These are phyloP conservation scores for Lichenothelia convexa DNA, from an alignment of 495 filamentous ascomycete genomes.

Conservation along the genomic window DNA sequence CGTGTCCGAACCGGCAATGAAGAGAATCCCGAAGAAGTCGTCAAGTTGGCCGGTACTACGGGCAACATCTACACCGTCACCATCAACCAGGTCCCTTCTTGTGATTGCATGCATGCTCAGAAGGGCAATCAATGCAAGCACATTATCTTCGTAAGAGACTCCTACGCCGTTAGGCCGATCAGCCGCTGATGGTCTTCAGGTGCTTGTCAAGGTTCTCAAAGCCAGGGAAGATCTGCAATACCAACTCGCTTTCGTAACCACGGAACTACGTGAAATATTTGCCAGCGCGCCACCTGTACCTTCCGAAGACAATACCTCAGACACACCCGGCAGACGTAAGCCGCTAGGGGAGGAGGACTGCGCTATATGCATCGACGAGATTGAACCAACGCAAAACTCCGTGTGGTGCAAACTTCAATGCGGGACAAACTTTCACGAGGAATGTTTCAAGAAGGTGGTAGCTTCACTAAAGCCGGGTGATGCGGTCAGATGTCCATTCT, in stretches of 20 bases:
- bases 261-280: conserved; percentile 47
- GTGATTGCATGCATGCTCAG: conserved; percentile 45
- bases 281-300: conserved; percentile 29
- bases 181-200: no score
- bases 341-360: conserved; percentile 57
- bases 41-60: conserved; percentile 55
- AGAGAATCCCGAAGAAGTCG: conserved; percentile 29
- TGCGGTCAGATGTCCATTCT: conserved; percentile 50
- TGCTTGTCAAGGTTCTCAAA: conserved; percentile 46
- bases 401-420: conserved; percentile 59
- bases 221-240: conserved; percentile 46
- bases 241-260: conserved; percentile 51
- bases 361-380: conserved; percentile 59
- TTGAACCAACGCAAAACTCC: conserved; percentile 37
- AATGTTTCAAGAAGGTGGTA: conserved; percentile 57
- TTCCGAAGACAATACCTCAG: conserved; percentile 11
- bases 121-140: conserved; percentile 63
- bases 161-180: conserved; percentile 18
- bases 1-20: conserved; percentile 26
- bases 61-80: conserved; percentile 54
- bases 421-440: conserved; percentile 60
- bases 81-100: conserved; percentile 39
- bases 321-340: conserved; percentile 34
- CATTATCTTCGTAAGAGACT: conserved; percentile 45
- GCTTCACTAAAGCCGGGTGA: conserved; percentile 28